Evolutionary conservation across 2,329 filamentous ascomycete genomes (phyloP), one percentile per base, ranked within the genome.

Genomic region (Fusarium sp.): DNA sequence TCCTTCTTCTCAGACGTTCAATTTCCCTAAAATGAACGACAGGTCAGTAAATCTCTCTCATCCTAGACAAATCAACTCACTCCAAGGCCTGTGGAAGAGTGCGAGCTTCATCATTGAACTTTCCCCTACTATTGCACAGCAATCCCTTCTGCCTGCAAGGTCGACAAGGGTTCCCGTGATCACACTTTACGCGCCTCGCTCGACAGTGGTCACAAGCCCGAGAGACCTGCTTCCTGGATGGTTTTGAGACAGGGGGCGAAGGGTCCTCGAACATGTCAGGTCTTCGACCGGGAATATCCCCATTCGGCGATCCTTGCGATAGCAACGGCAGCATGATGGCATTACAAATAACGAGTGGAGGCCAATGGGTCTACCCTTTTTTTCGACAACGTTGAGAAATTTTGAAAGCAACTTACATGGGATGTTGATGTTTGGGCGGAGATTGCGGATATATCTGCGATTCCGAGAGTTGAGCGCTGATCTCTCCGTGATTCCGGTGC

Each of bases 161-260:
- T 2, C 60, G 36, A 41, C 71, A 73, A 3, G 71, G 71, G 2
- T 56, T 53, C 11, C 67, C 70, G 15, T 71, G 62, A 37, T 75
- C 72, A 43, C 72, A 75, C 18, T 72, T 75, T 23, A 73, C 69
- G 9, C 72, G 66, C 15, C 68, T 55, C 3, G 64, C 48, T 11
- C 72, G 69, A 30, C 72, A 75, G 44, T 66, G 63, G 47, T 73
- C 72, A 28, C 72, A 74, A 6, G 72, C 72, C 34, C 69, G 46
- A 2, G 72, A 71, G 15, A 74, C 72, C 18, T 74, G 72, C 34
- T 72, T 73, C 54, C 72, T 60, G 9, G 58, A 27, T 9, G 54
- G 65, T 37, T 46, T 68, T 27, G 50, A 40, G 7, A 27, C 9
- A 4, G 34, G 6, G 0, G 48, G 7, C 7, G 48, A 51, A 34